These are phyloP conservation scores for Venturia pyrina DNA, from an alignment of 2,329 filamentous ascomycete genomes.

Conservation along the genomic window DNA sequence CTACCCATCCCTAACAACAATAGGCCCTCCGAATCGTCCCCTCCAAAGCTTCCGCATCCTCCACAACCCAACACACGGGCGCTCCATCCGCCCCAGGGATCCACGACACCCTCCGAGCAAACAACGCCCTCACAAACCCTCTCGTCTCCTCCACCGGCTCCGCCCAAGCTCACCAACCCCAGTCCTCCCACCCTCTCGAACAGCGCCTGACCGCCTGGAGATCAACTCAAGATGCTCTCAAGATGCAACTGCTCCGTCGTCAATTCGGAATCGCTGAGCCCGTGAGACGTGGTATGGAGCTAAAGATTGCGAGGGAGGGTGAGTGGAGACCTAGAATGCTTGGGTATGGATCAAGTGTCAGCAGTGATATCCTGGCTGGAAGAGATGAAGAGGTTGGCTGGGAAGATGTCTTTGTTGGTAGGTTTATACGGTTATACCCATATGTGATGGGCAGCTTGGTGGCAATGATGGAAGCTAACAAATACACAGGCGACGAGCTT, in stretches of 20 bases:
- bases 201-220: conserved; percentile 83
- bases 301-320: conserved; percentile 72
- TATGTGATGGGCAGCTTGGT: not conserved
- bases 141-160: conserved; percentile 32
- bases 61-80: conserved; percentile 49
- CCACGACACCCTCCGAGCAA: conserved; percentile 84
- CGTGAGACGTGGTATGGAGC: conserved; percentile 85
- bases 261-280: conserved; percentile 91
- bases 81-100: conserved; percentile 89
- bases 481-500: conserved; percentile 52
- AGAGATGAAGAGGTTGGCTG: conserved; percentile 69
- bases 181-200: conserved; percentile 80
- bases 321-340: conserved; percentile 70
- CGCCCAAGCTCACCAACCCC: conserved; percentile 31
- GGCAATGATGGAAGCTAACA: not conserved
- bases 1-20: conserved; percentile 7
- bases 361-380: conserved; percentile 81
- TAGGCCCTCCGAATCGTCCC: conserved; percentile 92
- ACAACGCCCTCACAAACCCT: conserved; percentile 49
- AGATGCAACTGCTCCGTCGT: conserved; percentile 79
- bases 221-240: conserved; percentile 73
- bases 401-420: conserved; percentile 75
- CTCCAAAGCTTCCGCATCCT: conserved; percentile 48
- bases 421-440: conserved; percentile 37
- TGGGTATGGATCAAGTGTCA: conserved; percentile 59